Evolutionary conservation across 352 stramenopile genomes (phyloP), one percentile per base, ranked within the genome.

Genomic region (Phytophthora fragariae): DNA sequence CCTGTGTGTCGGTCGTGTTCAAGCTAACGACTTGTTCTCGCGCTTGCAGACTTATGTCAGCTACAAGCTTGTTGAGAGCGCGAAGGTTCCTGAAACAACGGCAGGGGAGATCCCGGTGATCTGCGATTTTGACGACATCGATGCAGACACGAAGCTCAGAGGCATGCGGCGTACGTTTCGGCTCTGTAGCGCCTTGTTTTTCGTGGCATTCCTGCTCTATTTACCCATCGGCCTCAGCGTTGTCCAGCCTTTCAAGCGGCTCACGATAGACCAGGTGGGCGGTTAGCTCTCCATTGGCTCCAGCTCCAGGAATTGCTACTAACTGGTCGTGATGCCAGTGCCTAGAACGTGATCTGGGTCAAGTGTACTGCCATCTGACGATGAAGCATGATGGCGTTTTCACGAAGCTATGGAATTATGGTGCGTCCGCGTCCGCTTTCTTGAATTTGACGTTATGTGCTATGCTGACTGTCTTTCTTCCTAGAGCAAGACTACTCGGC

Each of bases 161-260:
- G 62, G 72, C 54, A 64, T 87, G 68, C 63, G 58, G 5, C 63
- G 59, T 2, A 85, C 78, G 7, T 65, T 80, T 41, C 41, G 29
- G 24, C 50, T 83, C 14, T 82, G 70, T 47, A 72, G 75, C 0
- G 35, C 35, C 7, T 62, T 86, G 58, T 91, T 91, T 56, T 84
- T 89, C 29, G 56, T 88, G 46, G 81, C 85, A 12, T 92, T 92
- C 66, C 21, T 91, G 67, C 62, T 92, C 12, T 92, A 92, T 37
- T 50, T 91, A 35, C 85, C 85, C 1, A 79, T 92, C 52, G 80
- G 85, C 0, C 70, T 91, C 3, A 80, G 72, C 17, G 47, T 91
- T 50, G 66, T 87, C 29, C 66, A 83, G 64, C 50, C 60, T 2
- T 81, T 81, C 46, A 68, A 81, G 37, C 77, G 76, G 17, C 76